phyloP scores from a whole-genome alignment of 2,329 filamentous ascomycete species.

The Boeremia lycopersici region DNA sequence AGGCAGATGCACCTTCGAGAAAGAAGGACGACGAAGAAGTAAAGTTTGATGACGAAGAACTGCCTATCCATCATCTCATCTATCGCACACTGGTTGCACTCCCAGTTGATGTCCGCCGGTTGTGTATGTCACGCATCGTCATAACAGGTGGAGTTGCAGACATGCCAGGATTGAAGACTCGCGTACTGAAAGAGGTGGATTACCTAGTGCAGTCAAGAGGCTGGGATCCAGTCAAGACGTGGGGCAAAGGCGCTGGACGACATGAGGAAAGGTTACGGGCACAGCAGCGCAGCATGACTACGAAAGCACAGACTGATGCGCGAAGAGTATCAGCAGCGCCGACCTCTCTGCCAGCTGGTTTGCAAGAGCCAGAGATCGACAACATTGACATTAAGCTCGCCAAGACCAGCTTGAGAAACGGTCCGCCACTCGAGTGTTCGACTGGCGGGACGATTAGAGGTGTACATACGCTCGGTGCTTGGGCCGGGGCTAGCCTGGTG shows the following conservation, averaged over 20 bases:
- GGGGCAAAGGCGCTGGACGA: conserved; percentile 59
- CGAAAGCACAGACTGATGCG: conserved; percentile 27
- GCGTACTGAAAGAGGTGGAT: conserved; percentile 77
- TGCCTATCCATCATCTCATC: conserved; percentile 75
- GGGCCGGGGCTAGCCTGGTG: conserved; percentile 74
- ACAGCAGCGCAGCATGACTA: conserved; percentile 30
- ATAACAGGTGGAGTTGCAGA: conserved; percentile 82
- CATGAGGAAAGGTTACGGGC: conserved; percentile 37
- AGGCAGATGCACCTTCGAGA: conserved; percentile 54
- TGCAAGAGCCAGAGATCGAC: conserved; percentile 59
- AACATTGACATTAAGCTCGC: conserved; percentile 65
- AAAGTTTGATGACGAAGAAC: conserved; percentile 81
- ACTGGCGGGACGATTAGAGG: conserved; percentile 67
- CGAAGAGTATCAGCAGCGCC: conserved; percentile 25
- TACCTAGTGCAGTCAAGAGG: conserved; percentile 69
- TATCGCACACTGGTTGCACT: conserved; percentile 77
- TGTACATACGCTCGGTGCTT: conserved; percentile 73
- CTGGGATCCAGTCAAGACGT: conserved; percentile 79
- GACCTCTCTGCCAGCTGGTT: conserved; percentile 43
- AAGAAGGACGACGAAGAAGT: conserved; percentile 42
- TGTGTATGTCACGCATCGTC: conserved; percentile 87
- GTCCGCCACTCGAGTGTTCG: conserved; percentile 37
- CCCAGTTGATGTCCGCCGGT: conserved; percentile 78
- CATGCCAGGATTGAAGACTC: conserved; percentile 77
- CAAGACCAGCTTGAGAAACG: conserved; percentile 54